Evolutionary conservation across 257 asterid genomes (phyloP).

Genomic region (Solanum chiquidenum): DNA sequence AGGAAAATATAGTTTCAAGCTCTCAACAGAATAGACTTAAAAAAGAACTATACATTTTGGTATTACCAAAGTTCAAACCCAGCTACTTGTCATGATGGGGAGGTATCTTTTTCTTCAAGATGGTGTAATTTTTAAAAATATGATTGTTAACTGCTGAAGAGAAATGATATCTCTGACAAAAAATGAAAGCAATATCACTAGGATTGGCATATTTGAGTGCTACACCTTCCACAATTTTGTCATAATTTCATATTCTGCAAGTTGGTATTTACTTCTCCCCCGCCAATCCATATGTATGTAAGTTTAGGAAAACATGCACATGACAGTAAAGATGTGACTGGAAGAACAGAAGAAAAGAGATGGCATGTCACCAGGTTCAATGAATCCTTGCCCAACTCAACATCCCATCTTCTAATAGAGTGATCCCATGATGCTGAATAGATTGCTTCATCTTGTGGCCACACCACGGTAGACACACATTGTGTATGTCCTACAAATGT

Average conservation of each 20-base stretch:
- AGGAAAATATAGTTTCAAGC: background rate
- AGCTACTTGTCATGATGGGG: background rate
- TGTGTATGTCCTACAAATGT: slow-evolving; percentile 87
- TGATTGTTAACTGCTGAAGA: background rate
- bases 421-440: slow-evolving; percentile 98
- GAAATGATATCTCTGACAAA: background rate
- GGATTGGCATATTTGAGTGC: background rate
- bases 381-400: slow-evolving; percentile 67
- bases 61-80: background rate
- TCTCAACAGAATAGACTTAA: background rate
- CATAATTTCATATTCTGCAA: background rate
- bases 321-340: background rate
- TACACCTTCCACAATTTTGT: background rate
- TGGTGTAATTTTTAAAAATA: background rate
- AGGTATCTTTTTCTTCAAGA: background rate
- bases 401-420: slow-evolving; percentile 93
- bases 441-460: slow-evolving; percentile 61
- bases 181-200: background rate
- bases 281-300: background rate
- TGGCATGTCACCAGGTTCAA: slow-evolving; percentile 40
- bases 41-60: background rate
- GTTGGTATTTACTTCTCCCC: background rate
- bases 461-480: slow-evolving; percentile 71
- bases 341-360: background rate
- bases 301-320: background rate